These are phyloP conservation scores for Odontarrhena argentea DNA, from an alignment of 345 rosid genomes.

Conservation along the genomic window DNA sequence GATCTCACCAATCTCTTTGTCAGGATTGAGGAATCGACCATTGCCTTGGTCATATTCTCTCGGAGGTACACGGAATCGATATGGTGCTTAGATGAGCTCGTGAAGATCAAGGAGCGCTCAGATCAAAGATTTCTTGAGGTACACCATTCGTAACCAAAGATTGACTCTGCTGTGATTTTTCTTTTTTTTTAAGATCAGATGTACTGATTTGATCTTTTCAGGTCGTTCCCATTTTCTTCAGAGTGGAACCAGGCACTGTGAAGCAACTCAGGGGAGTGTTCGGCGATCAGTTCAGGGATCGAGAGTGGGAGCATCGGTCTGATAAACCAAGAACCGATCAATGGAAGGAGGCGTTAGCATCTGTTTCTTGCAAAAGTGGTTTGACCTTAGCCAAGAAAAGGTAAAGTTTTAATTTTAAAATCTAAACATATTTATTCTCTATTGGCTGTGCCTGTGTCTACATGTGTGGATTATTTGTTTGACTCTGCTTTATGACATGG, in stretches of 20 bases:
- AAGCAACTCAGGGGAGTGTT: constrained; percentile 6
- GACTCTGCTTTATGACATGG: too few relatives aligned
- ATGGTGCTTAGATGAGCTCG: constrained; percentile 30
- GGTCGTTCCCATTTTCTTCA: constrained; percentile 11
- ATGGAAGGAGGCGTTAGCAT: neutral
- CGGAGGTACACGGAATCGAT: neutral
- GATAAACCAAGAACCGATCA: neutral
- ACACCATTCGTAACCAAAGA: too few relatives aligned
- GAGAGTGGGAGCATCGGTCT: neutral
- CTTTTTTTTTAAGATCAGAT: too few relatives aligned
- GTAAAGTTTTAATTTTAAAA: neutral
- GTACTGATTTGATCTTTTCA: neutral
- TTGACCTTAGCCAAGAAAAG: neutral
- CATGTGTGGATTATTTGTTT: too few relatives aligned
- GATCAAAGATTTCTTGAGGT: neutral
- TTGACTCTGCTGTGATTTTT: too few relatives aligned
- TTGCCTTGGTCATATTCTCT: constrained; percentile 20
- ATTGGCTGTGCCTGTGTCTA: too few relatives aligned
- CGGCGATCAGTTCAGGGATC: constrained; percentile 15
- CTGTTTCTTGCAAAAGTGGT: neutral
- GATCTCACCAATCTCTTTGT: neutral
- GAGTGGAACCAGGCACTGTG: neutral
- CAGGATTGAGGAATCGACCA: constrained; percentile 5
- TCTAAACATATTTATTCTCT: too few relatives aligned
- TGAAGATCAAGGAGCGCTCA: constrained; percentile 3